These are phyloP conservation scores for Begonia loranthoides DNA, from an alignment of 306 rosid genomes.

Conservation along the genomic window DNA sequence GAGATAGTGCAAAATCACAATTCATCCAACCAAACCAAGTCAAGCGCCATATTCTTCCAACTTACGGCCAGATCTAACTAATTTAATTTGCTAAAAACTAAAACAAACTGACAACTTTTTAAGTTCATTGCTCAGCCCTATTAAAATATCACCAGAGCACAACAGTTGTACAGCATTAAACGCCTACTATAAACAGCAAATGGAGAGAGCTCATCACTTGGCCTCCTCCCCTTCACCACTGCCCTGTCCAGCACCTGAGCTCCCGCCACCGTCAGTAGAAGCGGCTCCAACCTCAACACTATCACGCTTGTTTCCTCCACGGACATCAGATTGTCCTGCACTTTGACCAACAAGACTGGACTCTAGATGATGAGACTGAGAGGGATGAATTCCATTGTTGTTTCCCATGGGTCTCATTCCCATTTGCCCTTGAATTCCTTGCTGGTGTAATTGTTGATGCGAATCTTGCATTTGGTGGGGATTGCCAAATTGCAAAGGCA, in stretches of 20 bases:
- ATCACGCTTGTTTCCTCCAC: slow-evolving; percentile 71
- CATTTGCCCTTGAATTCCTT: slow-evolving; percentile 86
- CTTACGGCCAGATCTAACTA: no score
- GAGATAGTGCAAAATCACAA: no score
- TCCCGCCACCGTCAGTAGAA: no score
- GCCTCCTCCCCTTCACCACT: slow-evolving; percentile 63
- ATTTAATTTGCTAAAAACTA: no score
- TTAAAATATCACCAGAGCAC: slow-evolving; percentile 12
- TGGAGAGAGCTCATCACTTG: slow-evolving; percentile 25
- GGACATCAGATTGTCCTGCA: no score
- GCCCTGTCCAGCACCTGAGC: slow-evolving; percentile 32
- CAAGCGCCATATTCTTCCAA: no score
- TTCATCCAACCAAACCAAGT: no score
- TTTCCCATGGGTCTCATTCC: slow-evolving; percentile 60
- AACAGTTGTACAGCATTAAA: slow-evolving; percentile 10
- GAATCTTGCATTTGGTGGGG: slow-evolving; percentile 82
- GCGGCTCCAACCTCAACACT: slow-evolving; percentile 19
- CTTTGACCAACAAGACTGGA: slow-evolving; percentile 7
- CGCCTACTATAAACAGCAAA: slow-evolving; percentile 58
- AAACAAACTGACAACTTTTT: no score
- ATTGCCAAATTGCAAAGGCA: slow-evolving; percentile 64
- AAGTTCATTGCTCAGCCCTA: no score
- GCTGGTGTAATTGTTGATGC: slow-evolving; percentile 68
- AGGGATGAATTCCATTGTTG: slow-evolving; percentile 74
- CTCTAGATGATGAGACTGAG: slow-evolving; percentile 32